Evolutionary conservation across 2,329 filamentous ascomycete genomes (phyloP).

Genomic region (Ophiognomonia clavigignenti-juglandacearum): DNA sequence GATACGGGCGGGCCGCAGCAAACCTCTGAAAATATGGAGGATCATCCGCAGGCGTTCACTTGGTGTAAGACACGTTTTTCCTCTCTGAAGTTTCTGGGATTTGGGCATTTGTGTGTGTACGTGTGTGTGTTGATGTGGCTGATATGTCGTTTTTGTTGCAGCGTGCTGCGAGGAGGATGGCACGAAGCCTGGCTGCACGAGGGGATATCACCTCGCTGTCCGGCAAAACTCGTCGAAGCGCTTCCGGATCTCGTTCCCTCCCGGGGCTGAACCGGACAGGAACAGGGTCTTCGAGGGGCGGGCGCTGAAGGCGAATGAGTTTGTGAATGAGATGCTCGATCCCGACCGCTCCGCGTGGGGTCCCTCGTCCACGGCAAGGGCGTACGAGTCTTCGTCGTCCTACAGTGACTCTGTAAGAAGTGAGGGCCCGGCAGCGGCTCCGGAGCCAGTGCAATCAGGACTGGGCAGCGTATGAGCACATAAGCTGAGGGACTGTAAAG

Average conservation of each 20-base stretch:
- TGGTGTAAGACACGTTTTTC: slow-evolving; percentile 2
- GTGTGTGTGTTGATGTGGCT: not conserved
- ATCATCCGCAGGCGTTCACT: slow-evolving; percentile 3
- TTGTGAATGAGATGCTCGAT: slow-evolving; percentile 8
- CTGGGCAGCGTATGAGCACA: too few relatives aligned
- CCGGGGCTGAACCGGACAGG: not conserved
- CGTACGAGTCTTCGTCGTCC: too few relatives aligned
- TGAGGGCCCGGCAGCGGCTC: too few relatives aligned
- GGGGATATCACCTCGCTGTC: slow-evolving; percentile 9
- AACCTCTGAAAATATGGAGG: slow-evolving; percentile 4
- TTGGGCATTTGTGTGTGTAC: too few relatives aligned
- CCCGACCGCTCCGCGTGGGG: not conserved
- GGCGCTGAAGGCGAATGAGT: slow-evolving; percentile 11
- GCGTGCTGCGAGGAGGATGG: slow-evolving; percentile 10
- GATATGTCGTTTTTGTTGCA: not conserved
- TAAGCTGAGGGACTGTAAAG: too few relatives aligned
- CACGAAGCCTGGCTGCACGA: slow-evolving; percentile 3
- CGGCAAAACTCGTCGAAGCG: slow-evolving; percentile 7
- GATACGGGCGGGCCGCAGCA: not conserved
- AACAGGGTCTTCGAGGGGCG: slow-evolving; percentile 9
- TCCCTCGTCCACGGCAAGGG: not conserved
- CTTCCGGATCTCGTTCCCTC: not conserved
- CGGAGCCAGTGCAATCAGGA: too few relatives aligned
- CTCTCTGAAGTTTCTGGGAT: not conserved
- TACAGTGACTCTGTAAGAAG: too few relatives aligned